Evolutionary conservation across 192 early-diverging fungal species (phyloP), one percentile per base, ranked within the genome.

Genomic region (Lobosporangium transversale): DNA sequence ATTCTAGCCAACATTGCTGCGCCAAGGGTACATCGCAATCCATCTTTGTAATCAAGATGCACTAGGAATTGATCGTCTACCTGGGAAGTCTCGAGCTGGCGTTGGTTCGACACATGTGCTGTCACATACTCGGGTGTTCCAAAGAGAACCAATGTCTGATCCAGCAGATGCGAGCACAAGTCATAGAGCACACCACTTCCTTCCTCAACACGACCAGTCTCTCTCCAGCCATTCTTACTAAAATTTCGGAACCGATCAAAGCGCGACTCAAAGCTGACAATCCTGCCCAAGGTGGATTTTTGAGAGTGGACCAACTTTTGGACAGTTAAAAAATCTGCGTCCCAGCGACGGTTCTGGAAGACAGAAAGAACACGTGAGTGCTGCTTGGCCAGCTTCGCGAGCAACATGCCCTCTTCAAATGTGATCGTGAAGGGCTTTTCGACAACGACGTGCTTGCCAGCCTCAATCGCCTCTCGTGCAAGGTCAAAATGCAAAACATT

Each of bases 341-440:
- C 92, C 89, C 89, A 94, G 35, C 89, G 86, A 36, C 92, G 80
- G 73, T 94, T 94, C 30, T 94, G 92, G 65, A 87, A 94, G 37
- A 90, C 88, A 33, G 90, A 88, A 52, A 89, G 83, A 15, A 94
- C 66, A 18, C 75, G 80, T 24, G 82, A 78, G 1, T 82, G 84
- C 49, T 85, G 62, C 47, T 89, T 85, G 11, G 92, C 84, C 15
- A 90, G 45, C 27, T 73, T 69, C 27, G 81, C 82, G 32, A 94
- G 80, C 35, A 83, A 79, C 10, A 79, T 79, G n/a, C 87, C 91
- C 67, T 93, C 85, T 15, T 70, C 43, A 52, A 81, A 83, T 4
- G 83, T 89, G 15, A 88, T 80, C 1, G 91, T 85, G 67, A 93
- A 92, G 21, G 92, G 92, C 73, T 94, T 94, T 61, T 94, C 92